Evolutionary conservation across 169 alveolate species (phyloP).

Genomic region (Plasmodium knowlesi): DNA sequence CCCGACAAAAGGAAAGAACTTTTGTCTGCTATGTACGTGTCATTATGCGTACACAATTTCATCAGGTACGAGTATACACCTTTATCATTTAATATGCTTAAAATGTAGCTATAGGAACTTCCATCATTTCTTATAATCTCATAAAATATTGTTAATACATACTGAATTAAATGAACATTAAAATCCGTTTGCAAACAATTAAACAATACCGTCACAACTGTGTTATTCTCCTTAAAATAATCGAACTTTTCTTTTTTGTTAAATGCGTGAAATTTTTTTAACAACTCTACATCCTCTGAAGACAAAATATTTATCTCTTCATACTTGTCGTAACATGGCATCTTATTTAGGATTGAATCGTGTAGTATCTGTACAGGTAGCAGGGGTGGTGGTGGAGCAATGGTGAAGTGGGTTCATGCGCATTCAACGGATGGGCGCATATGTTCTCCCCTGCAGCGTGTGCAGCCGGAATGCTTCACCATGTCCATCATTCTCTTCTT

Average conservation of each 20-base stretch:
- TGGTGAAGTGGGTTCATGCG: neutral
- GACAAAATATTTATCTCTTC: slow-evolving; percentile 73
- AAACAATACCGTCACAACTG: slow-evolving; percentile 49
- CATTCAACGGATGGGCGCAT: neutral
- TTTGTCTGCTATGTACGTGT: slow-evolving; percentile 73
- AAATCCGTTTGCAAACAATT: slow-evolving; percentile 72
- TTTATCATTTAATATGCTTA: slow-evolving; percentile 51
- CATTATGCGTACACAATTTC: slow-evolving; percentile 74
- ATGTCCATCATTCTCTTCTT: neutral
- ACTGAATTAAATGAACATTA: slow-evolving; percentile 71
- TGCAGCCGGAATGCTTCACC: neutral
- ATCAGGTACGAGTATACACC: slow-evolving; percentile 34
- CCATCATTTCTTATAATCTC: slow-evolving; percentile 76
- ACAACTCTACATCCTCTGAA: slow-evolving; percentile 65
- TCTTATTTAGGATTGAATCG: slow-evolving; percentile 74
- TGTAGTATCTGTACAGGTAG: slow-evolving; percentile 39
- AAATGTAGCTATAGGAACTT: slow-evolving; percentile 74
- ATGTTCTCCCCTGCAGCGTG: neutral
- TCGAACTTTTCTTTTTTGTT: slow-evolving; percentile 70
- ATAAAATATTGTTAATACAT: slow-evolving; percentile 74
- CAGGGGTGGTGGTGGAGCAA: neutral
- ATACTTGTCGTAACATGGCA: slow-evolving; percentile 76
- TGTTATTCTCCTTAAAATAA: slow-evolving; percentile 58
- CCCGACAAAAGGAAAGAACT: slow-evolving; percentile 72
- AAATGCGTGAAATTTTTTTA: slow-evolving; percentile 75